Evolutionary conservation across 129 eudicot species (phyloP), one percentile per base, ranked within the genome.

Genomic region (Helianthus tuberosus): DNA sequence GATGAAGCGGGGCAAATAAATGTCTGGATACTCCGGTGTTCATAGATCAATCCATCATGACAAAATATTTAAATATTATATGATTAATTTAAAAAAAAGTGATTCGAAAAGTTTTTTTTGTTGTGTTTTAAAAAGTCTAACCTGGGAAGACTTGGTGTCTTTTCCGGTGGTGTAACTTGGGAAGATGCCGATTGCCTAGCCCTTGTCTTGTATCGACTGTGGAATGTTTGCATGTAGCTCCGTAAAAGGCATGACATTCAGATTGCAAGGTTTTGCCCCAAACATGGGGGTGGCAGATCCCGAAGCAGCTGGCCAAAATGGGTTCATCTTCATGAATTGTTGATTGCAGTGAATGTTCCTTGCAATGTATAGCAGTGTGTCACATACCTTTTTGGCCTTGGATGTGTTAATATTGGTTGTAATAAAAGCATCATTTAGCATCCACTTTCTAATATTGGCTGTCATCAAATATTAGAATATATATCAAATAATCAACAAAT

Each of bases 301-400:
- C 29, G 96, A 81, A 8, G 93, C 80, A 10, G 92, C 74, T 13
- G 96, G 88, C 97, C 97, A 86, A 79, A 83, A 95, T 1, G 97
- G 91, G 60, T 81, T 88, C 80, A 88, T 86, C 86, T 95, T 95
- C 88, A 85, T 82, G 64, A 87, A 72, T 71, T 95, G 97, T 83
- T 95, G 99, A 74, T 83, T 88, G 49, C 63, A 76, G 50, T 83
- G 84, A 55, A 95, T 89, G 66, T 89, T 88, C 80, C 86, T 74
- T 15, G 99, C 99, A 77, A 95, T 85, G 82, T n/a, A n/a, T 91
- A 84, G 83, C 96, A 88, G 84, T 95, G 97, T 20, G 99, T 91
- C 1, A 93, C 99, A 81, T 97, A 91, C 32, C 94, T 82, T 83
- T 89, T 91, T 5, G 96, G 96, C 75, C 96, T 81, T 11, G 99